Evolutionary conservation across 768 basidiomycete genomes (phyloP), one percentile per base, ranked within the genome.

Genomic region (Punctularia strigosozonata): DNA sequence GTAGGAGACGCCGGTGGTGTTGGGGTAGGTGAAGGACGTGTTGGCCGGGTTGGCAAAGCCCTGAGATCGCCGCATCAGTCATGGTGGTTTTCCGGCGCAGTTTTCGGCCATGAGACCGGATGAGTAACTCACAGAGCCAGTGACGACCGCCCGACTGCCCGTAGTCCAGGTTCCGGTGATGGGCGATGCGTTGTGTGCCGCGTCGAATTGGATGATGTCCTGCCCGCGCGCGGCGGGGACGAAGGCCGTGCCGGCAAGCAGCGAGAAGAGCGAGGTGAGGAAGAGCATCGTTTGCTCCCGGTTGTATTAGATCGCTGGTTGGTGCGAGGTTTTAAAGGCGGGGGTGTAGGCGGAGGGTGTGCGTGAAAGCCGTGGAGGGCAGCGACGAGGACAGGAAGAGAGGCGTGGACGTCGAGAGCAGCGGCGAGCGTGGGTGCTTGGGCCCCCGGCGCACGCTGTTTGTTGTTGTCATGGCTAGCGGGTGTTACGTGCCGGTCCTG

Each of bases 161-260:
- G 87, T 80, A 36, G 71, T 71, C 94, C 94, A 98, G 8, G 90
- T 91, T 0, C 94, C 94, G 22, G 52, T 45, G 37, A 97, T 62
- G 39, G 61, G 35, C 1, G 88, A 88, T 3, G 72, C 64, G 55
- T 92, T 92, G 56, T 81, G 77, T 1, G 39, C 50, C 1, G 51
- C 0, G 50, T 71, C 55, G 51, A 61, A 75, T n/a, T n/a, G n/a
- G 0, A 46, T 41, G 42, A 73, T 70, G 32, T 50, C 44, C 50
- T 66, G 65, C 17, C 48, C 54, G 25, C 60, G 37, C 23, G 51
- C 60, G 43, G 56, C 48, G 31, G 40, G 50, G 8, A 19, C 33
- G 12, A 34, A 8, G 8, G 19, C 12, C 28, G 15, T n/a, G n/a
- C n/a, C n/a, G n/a, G n/a, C 12, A 24, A 37, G 18, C 36, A 37